Evolutionary conservation across 345 rosid genomes (phyloP).

Genomic region (Aquilaria malaccensis): DNA sequence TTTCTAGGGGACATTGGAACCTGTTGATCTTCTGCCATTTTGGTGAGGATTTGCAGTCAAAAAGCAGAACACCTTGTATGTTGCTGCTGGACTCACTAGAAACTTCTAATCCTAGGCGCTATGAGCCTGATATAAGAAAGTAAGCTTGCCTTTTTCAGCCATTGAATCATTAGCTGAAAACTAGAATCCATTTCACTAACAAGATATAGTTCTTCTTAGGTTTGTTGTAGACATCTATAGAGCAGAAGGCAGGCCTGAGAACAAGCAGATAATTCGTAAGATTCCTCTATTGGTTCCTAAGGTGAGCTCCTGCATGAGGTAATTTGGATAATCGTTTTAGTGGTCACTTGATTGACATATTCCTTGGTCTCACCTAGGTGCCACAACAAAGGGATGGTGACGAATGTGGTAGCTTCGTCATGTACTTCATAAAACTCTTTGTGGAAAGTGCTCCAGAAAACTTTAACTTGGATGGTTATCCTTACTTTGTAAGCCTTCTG

Average conservation of each 20-base stretch:
- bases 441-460: constrained; percentile 41
- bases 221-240: constrained; percentile 49
- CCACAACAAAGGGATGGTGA: constrained; percentile 62
- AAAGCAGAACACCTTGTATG: constrained; percentile 43
- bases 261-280: constrained; percentile 22
- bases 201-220: constrained; percentile 25
- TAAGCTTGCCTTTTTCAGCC: constrained; percentile 8
- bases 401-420: constrained; percentile 71
- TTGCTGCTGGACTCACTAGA: constrained; percentile 62
- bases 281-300: constrained; percentile 54
- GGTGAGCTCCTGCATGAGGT: constrained; percentile 22
- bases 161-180: not conserved
- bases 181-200: not conserved
- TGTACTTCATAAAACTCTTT: constrained; percentile 57
- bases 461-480: constrained; percentile 28
- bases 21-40: constrained; percentile 70
- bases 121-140: constrained; percentile 67
- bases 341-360: not conserved
- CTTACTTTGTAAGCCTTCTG: constrained; percentile 46
- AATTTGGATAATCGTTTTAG: constrained; percentile 5
- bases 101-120: constrained; percentile 34
- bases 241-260: constrained; percentile 46
- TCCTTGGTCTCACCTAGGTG: constrained; percentile 35
- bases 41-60: constrained; percentile 40
- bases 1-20: constrained; percentile 62